Conservation (phyloP, 768 basidiomycete genomes). For the Boletus insuetus region DNA sequence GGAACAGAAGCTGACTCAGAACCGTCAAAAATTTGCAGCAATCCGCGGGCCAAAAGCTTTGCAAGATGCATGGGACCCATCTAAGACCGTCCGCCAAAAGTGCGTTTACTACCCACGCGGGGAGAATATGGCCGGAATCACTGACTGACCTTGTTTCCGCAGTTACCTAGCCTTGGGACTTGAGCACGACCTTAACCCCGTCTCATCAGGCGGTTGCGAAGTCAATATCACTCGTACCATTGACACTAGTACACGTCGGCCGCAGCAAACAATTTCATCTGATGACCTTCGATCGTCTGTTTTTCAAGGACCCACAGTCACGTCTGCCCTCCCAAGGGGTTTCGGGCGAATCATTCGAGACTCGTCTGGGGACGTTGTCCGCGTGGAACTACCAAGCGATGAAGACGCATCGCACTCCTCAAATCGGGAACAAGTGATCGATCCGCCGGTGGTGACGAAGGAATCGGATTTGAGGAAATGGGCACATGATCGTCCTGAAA, state of each 20-base stretch:
- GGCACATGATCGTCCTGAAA: conserved; percentile 8
- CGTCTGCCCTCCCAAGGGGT: conserved; percentile 49
- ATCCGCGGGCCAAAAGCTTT: conserved; percentile 80
- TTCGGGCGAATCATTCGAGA: conserved; percentile 84
- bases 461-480: conserved; percentile 20
- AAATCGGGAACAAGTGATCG: conserved; percentile 37
- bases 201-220: conserved; percentile 68
- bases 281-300: background rate
- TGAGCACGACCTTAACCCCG: conserved; percentile 62
- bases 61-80: conserved; percentile 84
- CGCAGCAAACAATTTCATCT: background rate
- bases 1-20: conserved; percentile 7
- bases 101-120: conserved; percentile 37
- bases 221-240: conserved; percentile 16
- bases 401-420: conserved; percentile 33
- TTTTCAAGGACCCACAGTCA: conserved; percentile 17
- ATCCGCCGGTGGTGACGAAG: conserved; percentile 27
- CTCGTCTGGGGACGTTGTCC: conserved; percentile 68
- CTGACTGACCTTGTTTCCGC: conserved; percentile 2
- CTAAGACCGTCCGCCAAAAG: conserved; percentile 92
- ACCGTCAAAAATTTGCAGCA: conserved; percentile 38
- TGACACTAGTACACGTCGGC: background rate
- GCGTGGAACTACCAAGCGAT: conserved; percentile 61
- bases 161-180: conserved; percentile 84
- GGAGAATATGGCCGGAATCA: background rate